Evolutionary conservation across 2,329 filamentous ascomycete species (phyloP).

Genomic region (Botrytis galanthina): DNA sequence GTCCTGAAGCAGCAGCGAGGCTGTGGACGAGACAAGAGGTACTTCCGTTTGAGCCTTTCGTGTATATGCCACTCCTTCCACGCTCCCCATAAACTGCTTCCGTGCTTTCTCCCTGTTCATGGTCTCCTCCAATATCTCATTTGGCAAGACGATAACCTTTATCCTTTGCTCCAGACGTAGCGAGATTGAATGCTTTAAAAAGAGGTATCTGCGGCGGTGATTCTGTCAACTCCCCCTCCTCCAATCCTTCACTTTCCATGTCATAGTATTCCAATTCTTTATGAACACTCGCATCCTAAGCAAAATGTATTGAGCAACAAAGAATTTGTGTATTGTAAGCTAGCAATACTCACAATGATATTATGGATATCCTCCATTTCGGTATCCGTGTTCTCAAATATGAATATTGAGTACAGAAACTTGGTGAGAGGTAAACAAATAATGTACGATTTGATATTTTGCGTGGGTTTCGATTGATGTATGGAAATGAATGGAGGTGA

Average conservation of each 20-base stretch:
- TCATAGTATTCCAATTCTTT: background rate
- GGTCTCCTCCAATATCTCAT: background rate
- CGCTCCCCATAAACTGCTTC: background rate
- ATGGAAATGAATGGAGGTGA: background rate
- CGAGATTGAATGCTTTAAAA: background rate
- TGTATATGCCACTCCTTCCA: background rate
- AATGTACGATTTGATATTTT: background rate
- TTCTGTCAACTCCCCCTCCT: background rate
- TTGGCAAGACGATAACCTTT: background rate
- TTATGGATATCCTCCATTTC: background rate
- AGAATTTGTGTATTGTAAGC: too few relatives aligned
- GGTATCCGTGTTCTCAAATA: background rate
- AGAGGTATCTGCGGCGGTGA: fast-evolving
- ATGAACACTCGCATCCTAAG: background rate
- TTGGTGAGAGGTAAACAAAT: background rate
- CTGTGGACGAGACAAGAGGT: too few relatives aligned
- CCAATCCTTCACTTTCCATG: background rate
- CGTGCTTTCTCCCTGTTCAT: background rate
- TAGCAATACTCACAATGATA: background rate
- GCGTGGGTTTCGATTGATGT: background rate
- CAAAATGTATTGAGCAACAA: background rate
- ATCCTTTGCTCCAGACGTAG: too few relatives aligned
- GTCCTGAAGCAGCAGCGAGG: background rate
- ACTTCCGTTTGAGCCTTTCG: background rate
- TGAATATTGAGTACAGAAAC: background rate